Base-by-base conservation (phyloP, 2,329 filamentous ascomycete genomes). In the Fusarium sp. region DNA sequence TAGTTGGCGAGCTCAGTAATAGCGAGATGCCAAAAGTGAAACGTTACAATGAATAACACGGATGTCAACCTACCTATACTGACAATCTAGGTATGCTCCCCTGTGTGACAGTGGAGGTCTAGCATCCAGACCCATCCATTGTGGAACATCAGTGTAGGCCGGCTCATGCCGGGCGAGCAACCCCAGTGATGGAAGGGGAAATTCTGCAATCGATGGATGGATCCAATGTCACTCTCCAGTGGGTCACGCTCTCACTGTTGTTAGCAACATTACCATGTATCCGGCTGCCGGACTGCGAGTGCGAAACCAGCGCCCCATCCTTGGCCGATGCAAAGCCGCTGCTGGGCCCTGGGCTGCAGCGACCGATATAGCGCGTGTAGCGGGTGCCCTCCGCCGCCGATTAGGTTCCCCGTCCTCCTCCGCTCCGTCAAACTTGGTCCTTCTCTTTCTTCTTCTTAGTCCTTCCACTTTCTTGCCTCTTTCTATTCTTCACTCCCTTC, bases 341-440 rank as follows among this genome's bases (percentile, higher is more conserved):
- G 54, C 42, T 52, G 66, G 20, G 47, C 47, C 33, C 61, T 61
- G 66, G 67, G 72, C 63, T 73, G 70, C 58, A 69, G 47, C 60
- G 58, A 52, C 18, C 38, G 52, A 64, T 62, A 45, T 47, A 57
- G 63, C 42, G 63, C 38, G 40, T 33, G 33, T 36, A 36, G 54
- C 54, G 54, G 54, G 54, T 63, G 67, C 50, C 67, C 52, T 35
- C 63, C 73, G 52, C 68, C 70, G 67, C 52, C 65, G 68, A 59
- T 68, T 59, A 58, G 64, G 66, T 67, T 54, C 59, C 60, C 61
- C 63, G 63, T 75, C 74, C 65, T 65, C 63, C 52, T 73, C 73
- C 66, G 63, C 69, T 74, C 73, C 64, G 69, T 70, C 69, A 77
- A 77, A 77, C 75, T 73, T 76, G 75, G 61, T 68, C 72, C 71